Percentiles rank a stretch among this genome's conserved stretches.
These are phyloP conservation scores for Teratosphaeriaceae sp. DNA, from an alignment of 2,329 filamentous ascomycete genomes.

Conservation along the genomic window DNA sequence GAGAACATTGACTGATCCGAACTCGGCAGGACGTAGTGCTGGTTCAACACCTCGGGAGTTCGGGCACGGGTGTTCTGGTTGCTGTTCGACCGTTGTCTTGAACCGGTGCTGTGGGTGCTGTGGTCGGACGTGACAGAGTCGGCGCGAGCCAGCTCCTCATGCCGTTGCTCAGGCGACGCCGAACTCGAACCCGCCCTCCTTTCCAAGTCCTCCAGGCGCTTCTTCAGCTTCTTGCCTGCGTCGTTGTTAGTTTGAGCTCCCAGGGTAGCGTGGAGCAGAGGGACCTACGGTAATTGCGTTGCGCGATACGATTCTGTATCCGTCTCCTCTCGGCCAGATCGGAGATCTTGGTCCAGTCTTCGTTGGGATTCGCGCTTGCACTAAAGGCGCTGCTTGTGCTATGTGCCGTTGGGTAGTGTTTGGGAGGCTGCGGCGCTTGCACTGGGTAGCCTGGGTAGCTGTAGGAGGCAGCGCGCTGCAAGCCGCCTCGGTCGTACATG, in stretches of 20 bases:
- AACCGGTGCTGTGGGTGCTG: conserved; percentile 4
- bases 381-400: conserved; percentile 92
- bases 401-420: conserved; percentile 60
- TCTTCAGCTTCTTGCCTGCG: conserved; percentile 86
- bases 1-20: conserved; percentile 59
- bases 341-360: conserved; percentile 99
- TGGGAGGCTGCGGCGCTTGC: conserved; percentile 45
- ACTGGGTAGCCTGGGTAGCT: conserved; percentile 33
- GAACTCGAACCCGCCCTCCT: conserved; percentile 62
- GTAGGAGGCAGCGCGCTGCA: conserved; percentile 41
- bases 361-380: conserved; percentile 87
- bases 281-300: conserved; percentile 86
- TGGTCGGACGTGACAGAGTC: conserved; percentile 10
- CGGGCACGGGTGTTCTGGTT: conserved; percentile 15
- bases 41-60: conserved; percentile 22
- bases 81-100: conserved; percentile 22
- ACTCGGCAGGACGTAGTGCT: conserved; percentile 25
- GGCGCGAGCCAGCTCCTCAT: conserved; percentile 44
- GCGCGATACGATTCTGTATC: conserved; percentile 96
- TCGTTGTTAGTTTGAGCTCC: neutral
- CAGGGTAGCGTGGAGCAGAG: neutral
- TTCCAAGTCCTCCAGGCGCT: conserved; percentile 78
- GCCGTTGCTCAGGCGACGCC: conserved; percentile 53
- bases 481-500: conserved; percentile 27
- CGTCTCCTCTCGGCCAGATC: conserved; percentile 88